These are phyloP conservation scores for Scleroderma bovista DNA, from an alignment of 768 basidiomycete genomes.

Conservation along the genomic window DNA sequence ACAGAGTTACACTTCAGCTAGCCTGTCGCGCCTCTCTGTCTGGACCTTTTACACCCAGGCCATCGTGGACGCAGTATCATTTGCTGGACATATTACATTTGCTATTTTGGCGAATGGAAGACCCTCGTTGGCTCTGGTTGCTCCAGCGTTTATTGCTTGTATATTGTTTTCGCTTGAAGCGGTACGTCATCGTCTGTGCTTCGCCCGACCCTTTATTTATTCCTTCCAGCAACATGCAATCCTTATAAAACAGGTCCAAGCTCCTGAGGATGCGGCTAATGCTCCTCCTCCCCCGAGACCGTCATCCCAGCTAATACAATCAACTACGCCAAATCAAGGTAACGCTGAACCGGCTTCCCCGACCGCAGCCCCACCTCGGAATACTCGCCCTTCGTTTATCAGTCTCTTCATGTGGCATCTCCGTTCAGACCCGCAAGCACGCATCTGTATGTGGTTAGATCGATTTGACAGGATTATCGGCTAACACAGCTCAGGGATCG, in stretches of 20 bases:
- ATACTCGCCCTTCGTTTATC: conserved; percentile 28
- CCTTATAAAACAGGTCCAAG: conserved; percentile 77
- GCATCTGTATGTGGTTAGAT: conserved; percentile 50
- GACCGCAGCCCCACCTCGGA: conserved; percentile 11
- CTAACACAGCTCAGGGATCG: conserved; percentile 44
- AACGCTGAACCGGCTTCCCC: conserved; percentile 14
- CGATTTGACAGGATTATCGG: conserved; percentile 4
- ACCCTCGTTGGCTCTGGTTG: conserved; percentile 74
- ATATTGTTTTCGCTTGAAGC: conserved; percentile 78
- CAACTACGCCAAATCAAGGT: conserved; percentile 6
- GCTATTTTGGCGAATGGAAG: conserved; percentile 81
- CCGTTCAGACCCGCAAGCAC: conserved; percentile 64
- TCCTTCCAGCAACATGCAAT: conserved; percentile 71
- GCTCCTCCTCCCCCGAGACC: conserved; percentile 16
- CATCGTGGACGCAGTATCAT: conserved; percentile 75
- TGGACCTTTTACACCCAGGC: conserved; percentile 82
- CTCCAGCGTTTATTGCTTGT: conserved; percentile 80
- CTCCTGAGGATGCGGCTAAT: conserved; percentile 55
- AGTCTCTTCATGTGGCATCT: conserved; percentile 54
- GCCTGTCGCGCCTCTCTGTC: conserved; percentile 71
- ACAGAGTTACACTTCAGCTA: conserved; percentile 70
- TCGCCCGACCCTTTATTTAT: not conserved
- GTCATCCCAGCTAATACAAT: not conserved
- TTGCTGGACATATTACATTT: conserved; percentile 85
- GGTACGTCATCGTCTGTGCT: conserved; percentile 39